Conservation (phyloP, 2,329 filamentous ascomycete species). For the Clarireedia monteithiana region DNA sequence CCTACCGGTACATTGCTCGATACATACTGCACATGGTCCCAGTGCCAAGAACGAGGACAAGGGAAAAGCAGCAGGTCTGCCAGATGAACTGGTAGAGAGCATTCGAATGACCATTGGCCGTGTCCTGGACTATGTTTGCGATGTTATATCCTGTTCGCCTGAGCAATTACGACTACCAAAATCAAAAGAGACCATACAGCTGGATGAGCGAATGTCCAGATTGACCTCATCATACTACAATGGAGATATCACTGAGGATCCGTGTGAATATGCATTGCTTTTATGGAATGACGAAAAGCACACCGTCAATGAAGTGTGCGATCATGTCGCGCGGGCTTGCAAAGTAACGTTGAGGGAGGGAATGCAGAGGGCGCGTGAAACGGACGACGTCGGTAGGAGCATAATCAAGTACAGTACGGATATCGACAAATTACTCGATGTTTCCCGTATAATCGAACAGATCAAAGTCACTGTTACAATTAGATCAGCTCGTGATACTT, state of each 20-base stretch:
- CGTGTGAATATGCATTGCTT: conserved; percentile 73
- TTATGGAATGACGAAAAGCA: conserved; percentile 99
- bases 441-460: conserved; percentile 82
- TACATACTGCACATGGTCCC: conserved; percentile 64
- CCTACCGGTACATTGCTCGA: conserved; percentile 80
- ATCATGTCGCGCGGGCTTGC: conserved; percentile 88
- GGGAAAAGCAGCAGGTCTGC: conserved; percentile 53
- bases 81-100: conserved; percentile 65
- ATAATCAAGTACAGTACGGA: conserved; percentile 71
- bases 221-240: conserved; percentile 69
- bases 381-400: conserved; percentile 80
- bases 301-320: conserved; percentile 81
- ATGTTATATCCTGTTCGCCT: conserved; percentile 95
- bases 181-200: conserved; percentile 68
- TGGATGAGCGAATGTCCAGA: conserved; percentile 75
- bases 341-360: conserved; percentile 63
- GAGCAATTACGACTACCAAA: conserved; percentile 87
- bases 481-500: conserved; percentile 86
- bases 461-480: conserved; percentile 96
- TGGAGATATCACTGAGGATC: conserved; percentile 51
- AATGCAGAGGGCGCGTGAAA: conserved; percentile 71
- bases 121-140: conserved; percentile 89
- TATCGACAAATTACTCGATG: conserved; percentile 63
- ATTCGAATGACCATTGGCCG: conserved; percentile 82
- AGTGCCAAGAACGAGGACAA: conserved; percentile 45